Evolutionary conservation across 768 basidiomycete genomes (phyloP).

Genomic region (Termitomyces bulborhizus): DNA sequence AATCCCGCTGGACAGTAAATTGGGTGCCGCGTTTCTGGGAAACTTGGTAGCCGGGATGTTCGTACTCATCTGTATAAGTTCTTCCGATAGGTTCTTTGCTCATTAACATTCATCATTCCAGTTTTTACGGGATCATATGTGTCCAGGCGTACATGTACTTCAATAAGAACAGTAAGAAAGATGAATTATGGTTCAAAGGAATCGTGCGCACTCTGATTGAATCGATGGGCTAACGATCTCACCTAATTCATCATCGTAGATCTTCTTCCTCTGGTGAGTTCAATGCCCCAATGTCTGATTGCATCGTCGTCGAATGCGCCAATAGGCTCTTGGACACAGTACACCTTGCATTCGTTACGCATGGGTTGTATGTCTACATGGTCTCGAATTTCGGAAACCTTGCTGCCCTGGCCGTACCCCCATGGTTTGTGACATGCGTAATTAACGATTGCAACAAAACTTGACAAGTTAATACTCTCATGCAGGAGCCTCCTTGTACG

Average conservation of each 20-base stretch:
- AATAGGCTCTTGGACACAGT: constrained; percentile 6
- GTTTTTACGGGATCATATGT: constrained; percentile 9
- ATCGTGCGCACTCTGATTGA: constrained; percentile 1
- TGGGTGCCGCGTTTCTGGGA: constrained; percentile 35
- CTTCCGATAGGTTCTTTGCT: constrained; percentile 26
- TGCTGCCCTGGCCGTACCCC: not conserved
- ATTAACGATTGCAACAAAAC: no score
- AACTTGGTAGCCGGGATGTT: constrained; percentile 6
- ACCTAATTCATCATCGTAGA: not conserved
- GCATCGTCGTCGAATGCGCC: not conserved
- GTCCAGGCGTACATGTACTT: constrained; percentile 8
- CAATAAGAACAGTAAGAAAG: not conserved
- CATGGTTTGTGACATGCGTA: constrained; percentile 1
- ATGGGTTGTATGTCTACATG: constrained; percentile 5
- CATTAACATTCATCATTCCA: not conserved
- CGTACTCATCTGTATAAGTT: constrained; percentile 8
- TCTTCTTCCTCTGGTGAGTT: constrained; percentile 4
- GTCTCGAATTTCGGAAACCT: constrained; percentile 9
- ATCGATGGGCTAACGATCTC: no score
- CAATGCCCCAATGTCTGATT: not conserved
- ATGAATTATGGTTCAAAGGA: constrained; percentile 5
- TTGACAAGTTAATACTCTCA: not conserved
- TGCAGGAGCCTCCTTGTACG: constrained; percentile 11
- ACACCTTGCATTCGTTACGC: constrained; percentile 6
- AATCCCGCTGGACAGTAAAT: constrained; percentile 25